Evolutionary conservation across 768 basidiomycete species (phyloP).

Genomic region (Trametes coccinea): DNA sequence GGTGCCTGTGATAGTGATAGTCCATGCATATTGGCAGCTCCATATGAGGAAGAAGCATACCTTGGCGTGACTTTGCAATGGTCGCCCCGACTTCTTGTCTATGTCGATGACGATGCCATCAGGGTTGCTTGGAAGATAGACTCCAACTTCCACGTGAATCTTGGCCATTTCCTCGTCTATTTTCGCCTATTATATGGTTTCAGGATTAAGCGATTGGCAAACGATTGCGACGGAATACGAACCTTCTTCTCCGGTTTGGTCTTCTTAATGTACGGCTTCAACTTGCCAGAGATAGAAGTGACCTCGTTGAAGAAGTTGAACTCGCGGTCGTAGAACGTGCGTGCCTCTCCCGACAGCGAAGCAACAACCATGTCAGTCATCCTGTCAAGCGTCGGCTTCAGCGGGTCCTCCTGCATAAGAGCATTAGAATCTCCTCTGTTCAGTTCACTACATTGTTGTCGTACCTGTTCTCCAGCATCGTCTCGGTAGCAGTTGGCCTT

Average conservation of each 20-base stretch:
- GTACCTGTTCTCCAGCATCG: conserved; percentile 80
- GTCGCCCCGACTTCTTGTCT: conserved; percentile 94
- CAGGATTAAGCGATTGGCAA: neutral
- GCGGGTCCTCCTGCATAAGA: conserved; percentile 76
- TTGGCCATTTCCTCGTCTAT: conserved; percentile 99
- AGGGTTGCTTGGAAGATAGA: conserved; percentile 96
- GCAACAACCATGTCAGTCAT: conserved; percentile 81
- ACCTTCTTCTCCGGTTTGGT: conserved; percentile 97
- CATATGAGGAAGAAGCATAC: conserved; percentile 38
- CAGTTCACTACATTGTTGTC: conserved; percentile 26
- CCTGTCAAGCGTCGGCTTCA: conserved; percentile 92
- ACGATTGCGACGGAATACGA: neutral
- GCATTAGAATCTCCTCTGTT: neutral
- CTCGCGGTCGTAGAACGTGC: conserved; percentile 89
- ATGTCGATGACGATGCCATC: conserved; percentile 97
- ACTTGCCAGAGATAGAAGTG: conserved; percentile 96
- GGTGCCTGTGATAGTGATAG: conserved; percentile 65
- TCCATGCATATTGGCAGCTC: neutral
- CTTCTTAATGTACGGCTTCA: conserved; percentile 95
- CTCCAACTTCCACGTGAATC: conserved; percentile 89
- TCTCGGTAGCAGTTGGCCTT: conserved; percentile 97
- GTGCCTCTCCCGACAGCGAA: conserved; percentile 86
- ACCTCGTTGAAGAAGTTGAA: conserved; percentile 96
- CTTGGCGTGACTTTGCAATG: conserved; percentile 97
- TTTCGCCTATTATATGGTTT: conserved; percentile 66